Evolutionary conservation across 2,329 filamentous ascomycete species (phyloP), one percentile per base, ranked within the genome.

Genomic region (Penicillium sp.): DNA sequence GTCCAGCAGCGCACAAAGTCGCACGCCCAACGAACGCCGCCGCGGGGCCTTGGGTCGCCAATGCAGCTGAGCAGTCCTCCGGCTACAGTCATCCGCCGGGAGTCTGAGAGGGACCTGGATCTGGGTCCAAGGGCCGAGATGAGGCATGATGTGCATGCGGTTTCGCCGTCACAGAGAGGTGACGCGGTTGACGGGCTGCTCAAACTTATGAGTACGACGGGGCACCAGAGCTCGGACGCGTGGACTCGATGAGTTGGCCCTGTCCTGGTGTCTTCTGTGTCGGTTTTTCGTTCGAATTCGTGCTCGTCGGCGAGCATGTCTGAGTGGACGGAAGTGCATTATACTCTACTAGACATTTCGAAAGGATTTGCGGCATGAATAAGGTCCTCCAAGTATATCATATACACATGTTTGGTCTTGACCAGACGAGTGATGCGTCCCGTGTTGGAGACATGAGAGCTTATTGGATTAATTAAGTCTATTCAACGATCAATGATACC

Each of bases 111-210:
- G n/a, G 53, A 59, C 18, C 28, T 34, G 27, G 43, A 46, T 13
- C 46, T 46, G n/a, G 55, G 56, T 2, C 36, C 47, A 25, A 40
- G 41, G 11, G 47, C 51, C n/a, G 44, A 53, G 10, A 52, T 46
- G 4, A 16, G 36, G 13, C 18, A 35, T 13, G 25, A 36, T 34
- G 36, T 33, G 11, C 40, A 46, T 7, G 22, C 14, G 3, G 28
- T 60, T 25, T 61, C 64, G 9, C 64, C 63, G 14, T 64, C 64
- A 30, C 65, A 71, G 41, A 54, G 62, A 31, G 69, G 68, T 13
- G 68, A 70, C 34, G 69, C 70, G 1, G 64, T 71, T 4, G 68
- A 72, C 48, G 70, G 69, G 19, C 49, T 72, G 27, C 54, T 72
- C 29, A 71, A 70, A 50, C 58, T 72, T 11, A 72, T 72, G 69